Percentiles rank a stretch among this genome's conserved stretches.
phyloP scores from a whole-genome alignment of 2,329 filamentous ascomycete species.

The Cytospora chrysosperma region DNA sequence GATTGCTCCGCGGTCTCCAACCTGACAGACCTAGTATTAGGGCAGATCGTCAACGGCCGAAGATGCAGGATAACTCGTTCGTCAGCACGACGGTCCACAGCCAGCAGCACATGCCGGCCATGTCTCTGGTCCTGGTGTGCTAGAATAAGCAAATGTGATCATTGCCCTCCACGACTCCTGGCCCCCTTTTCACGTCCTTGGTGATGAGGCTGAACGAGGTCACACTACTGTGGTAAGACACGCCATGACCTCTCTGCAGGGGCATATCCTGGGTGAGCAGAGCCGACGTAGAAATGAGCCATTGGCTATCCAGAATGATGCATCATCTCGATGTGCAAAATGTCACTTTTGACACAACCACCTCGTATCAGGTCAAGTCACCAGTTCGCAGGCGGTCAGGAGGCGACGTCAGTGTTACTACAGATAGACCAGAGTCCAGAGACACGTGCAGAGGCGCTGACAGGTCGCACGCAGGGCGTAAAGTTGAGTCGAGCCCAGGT shows the following conservation, averaged over 20 bases:
- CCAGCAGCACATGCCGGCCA: neutral
- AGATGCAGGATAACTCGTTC: too few relatives aligned
- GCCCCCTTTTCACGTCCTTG: too few relatives aligned
- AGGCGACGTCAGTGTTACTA: neutral
- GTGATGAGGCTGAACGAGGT: neutral
- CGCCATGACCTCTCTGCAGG: neutral
- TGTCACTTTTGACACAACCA: too few relatives aligned
- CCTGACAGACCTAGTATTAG: too few relatives aligned
- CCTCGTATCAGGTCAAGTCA: neutral
- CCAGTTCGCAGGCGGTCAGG: neutral
- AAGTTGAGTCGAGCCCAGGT: neutral
- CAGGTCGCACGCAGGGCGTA: constrained; percentile 7
- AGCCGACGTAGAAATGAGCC: neutral
- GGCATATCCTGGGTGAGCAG: neutral
- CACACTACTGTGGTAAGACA: neutral
- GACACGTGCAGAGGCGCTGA: neutral
- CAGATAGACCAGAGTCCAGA: neutral
- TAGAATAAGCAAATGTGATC: neutral
- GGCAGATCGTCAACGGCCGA: neutral
- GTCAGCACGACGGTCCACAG: neutral
- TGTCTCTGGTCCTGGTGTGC: neutral
- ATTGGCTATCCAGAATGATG: too few relatives aligned
- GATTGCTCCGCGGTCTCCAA: too few relatives aligned
- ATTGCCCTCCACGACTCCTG: neutral
- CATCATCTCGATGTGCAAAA: too few relatives aligned